Conservation (phyloP, 352 stramenopile species). For the Globisporangium uncinulatum region DNA sequence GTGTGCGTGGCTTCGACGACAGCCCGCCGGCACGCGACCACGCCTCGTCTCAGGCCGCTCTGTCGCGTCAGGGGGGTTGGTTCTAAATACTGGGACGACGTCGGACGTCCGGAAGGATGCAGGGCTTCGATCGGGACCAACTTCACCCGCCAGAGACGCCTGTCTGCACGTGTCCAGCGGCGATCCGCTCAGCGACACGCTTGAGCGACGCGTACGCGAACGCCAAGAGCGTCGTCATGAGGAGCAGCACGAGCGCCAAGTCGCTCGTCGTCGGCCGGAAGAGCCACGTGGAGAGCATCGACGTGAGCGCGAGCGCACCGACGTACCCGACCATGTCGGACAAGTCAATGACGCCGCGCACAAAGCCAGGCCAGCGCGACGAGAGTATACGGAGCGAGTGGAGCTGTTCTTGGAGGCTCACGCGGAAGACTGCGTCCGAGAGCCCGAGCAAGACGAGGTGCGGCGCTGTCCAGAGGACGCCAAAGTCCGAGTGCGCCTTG, state of each 20-base stretch:
- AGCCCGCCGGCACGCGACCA: no score
- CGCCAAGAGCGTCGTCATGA: conserved; percentile 51
- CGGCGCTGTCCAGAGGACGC: conserved; percentile 47
- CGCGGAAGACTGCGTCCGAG: conserved; percentile 57
- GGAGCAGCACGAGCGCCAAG: conserved; percentile 54
- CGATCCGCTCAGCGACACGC: conserved; percentile 19
- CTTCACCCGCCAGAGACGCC: conserved; percentile 1
- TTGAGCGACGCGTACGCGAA: conserved; percentile 49
- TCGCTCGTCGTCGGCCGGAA: conserved; percentile 45
- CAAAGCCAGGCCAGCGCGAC: conserved; percentile 32
- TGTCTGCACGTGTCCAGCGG: conserved; percentile 1
- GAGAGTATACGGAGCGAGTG: conserved; percentile 26
- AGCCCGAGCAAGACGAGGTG: conserved; percentile 47
- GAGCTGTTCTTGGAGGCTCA: conserved; percentile 52
- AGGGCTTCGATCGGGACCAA: no score
- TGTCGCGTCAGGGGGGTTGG: no score
- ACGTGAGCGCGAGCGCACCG: conserved; percentile 41
- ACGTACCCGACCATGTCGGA: conserved; percentile 52
- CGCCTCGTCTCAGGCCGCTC: no score
- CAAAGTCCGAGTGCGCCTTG: conserved; percentile 35
- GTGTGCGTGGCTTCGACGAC: no score
- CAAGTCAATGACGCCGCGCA: conserved; percentile 42
- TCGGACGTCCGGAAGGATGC: not conserved
- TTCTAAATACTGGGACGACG: conserved; percentile 8
- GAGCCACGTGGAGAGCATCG: conserved; percentile 53